phyloP scores from a whole-genome alignment of 2,329 filamentous ascomycete species.

The Ophiostoma sp. region DNA sequence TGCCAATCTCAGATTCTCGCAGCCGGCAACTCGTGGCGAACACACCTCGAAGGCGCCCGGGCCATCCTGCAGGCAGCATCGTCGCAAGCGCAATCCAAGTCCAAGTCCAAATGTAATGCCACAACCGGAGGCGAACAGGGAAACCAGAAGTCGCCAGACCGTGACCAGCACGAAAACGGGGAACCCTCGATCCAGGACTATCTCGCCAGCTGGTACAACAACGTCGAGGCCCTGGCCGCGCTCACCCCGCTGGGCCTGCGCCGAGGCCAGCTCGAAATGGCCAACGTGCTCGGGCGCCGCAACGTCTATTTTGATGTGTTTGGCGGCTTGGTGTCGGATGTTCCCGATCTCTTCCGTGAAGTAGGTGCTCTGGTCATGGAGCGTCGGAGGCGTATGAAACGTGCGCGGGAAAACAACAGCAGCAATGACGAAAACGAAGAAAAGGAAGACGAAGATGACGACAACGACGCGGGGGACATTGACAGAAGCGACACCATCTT shows the following conservation, averaged over 20 bases:
- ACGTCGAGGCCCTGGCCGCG: conserved; percentile 19
- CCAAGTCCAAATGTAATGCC: neutral
- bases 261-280: conserved; percentile 19
- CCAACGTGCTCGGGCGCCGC: neutral
- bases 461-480: neutral
- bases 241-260: conserved; percentile 20
- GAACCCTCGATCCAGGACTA: conserved; percentile 13
- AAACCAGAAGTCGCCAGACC: neutral
- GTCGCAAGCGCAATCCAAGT: neutral
- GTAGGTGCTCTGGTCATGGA: conserved; percentile 22
- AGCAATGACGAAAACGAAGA: no score
- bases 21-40: conserved; percentile 20
- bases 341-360: conserved; percentile 23
- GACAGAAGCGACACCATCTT: conserved; percentile 1
- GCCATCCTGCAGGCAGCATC: conserved; percentile 19
- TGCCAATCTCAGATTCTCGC: conserved; percentile 22
- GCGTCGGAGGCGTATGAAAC: conserved; percentile 12
- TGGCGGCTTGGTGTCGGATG: conserved; percentile 24
- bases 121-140: neutral
- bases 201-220: conserved; percentile 23
- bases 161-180: neutral
- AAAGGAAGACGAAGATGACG: neutral
- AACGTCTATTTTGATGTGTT: conserved; percentile 23
- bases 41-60: conserved; percentile 20
- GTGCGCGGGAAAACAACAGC: neutral